Evolutionary conservation across 2,329 filamentous ascomycete species (phyloP), one percentile per base, ranked within the genome.

Genomic region (Ophiosphaerella narmari): DNA sequence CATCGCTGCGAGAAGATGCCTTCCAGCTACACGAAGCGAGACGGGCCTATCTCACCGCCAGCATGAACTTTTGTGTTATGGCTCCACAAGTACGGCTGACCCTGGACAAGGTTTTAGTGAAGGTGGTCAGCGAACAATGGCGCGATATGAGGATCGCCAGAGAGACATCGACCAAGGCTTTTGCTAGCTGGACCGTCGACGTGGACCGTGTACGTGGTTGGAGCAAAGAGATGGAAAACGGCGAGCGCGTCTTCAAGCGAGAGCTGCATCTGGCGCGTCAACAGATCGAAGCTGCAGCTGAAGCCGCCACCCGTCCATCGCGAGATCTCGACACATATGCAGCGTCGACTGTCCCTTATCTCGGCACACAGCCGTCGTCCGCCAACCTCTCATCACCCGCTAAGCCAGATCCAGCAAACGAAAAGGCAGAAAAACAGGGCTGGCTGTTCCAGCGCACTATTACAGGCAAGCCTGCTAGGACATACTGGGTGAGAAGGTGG

Each of bases 21-120:
- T 99, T 99, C 66, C 87, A 94, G 69, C 85, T 97, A 33, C 94
- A 96, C 70, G 94, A 97, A 77, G 89, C 90, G 21, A 85, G 93
- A 50, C 95, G 94, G 67, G 84, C 86, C 29, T 99, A 99, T 71
- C 80, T 97, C 37, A 93, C 91, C 70, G 89, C 92, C 1, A 92
- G 90, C 12, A 86, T 99, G 84, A 94, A 99, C 73, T 97, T 92
- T 70, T 96, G 90, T 64, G 85, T 94, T 59, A 82, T 91, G 60
- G 90, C 90, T 1, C 92, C 94, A 0, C 91, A 97, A 72, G 76
- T 97, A 39, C 86, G 94, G 40, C 86, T 88, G 62, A 85, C 87
- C 1, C 81, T 97, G 50, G 94, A 99, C 72, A 91, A 89, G 75
- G 75, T 97, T 31, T 80, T 99, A 12, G 90, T 97, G 52, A 86